Evolutionary conservation across 2,329 filamentous ascomycete genomes (phyloP).

Genomic region (Pyrenophora seminiperda): DNA sequence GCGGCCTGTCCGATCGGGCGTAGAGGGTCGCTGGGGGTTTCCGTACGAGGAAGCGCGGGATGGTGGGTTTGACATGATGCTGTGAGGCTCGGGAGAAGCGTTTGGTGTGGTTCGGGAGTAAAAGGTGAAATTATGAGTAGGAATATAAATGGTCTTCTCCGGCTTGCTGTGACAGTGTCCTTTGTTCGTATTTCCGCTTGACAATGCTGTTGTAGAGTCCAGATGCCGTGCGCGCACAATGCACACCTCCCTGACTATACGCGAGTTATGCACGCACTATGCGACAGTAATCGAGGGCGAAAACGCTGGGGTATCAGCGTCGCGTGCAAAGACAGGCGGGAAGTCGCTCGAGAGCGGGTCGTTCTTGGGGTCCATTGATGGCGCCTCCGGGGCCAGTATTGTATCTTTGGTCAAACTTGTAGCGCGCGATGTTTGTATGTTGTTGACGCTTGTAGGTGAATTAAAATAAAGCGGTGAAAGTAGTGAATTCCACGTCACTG

Average conservation of each 20-base stretch:
- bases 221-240: conserved; percentile 10
- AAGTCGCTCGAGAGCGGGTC: conserved; percentile 47
- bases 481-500: conserved; percentile 32
- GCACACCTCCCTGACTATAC: neutral
- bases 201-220: conserved; percentile 11
- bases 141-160: neutral
- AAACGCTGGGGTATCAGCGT: conserved; percentile 11
- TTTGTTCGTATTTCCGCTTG: conserved; percentile 10
- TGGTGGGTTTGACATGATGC: conserved; percentile 33
- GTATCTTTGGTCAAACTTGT: neutral
- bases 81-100: conserved; percentile 1
- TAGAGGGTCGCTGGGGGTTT: conserved; percentile 21
- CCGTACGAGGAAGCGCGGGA: conserved; percentile 25
- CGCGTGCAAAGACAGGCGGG: conserved; percentile 37
- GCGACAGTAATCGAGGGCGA: conserved; percentile 5
- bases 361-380: conserved; percentile 41
- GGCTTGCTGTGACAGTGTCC: neutral
- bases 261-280: conserved; percentile 4
- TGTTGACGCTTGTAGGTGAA: conserved; percentile 8
- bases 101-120: neutral
- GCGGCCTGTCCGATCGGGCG: conserved; percentile 21
- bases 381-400: neutral
- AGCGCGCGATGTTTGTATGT: neutral
- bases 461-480: conserved; percentile 26
- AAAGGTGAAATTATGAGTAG: conserved; percentile 4